Conservation (phyloP, 352 stramenopile species). For the Phytophthora aleatoria region DNA sequence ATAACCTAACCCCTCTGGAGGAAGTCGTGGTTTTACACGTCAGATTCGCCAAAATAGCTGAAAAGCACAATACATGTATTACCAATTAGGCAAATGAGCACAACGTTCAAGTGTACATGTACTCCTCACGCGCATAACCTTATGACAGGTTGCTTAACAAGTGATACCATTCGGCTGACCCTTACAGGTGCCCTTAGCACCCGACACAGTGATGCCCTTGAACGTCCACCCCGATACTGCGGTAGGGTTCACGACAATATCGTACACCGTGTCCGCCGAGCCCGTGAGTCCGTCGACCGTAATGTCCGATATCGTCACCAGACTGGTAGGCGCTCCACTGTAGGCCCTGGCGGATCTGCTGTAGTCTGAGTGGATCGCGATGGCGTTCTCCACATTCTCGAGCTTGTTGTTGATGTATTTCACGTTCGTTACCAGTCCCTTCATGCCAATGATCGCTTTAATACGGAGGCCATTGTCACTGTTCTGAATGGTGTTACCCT, state of each 20-base stretch:
- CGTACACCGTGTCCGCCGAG: conserved; percentile 20
- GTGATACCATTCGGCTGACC: conserved; percentile 18
- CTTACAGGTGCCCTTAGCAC: conserved; percentile 22
- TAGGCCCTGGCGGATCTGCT: conserved; percentile 15
- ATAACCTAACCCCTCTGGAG: too few species aligned
- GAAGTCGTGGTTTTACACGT: too few species aligned
- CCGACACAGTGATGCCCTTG: conserved; percentile 20
- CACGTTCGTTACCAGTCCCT: conserved; percentile 18
- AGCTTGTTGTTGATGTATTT: conserved; percentile 25
- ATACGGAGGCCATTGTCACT: conserved; percentile 33
- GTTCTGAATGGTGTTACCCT: conserved; percentile 30
- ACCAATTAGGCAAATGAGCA: too few species aligned
- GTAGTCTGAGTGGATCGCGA: conserved; percentile 28
- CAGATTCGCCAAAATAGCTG: too few species aligned
- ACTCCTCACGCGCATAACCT: too few species aligned
- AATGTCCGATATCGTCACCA: conserved; percentile 31
- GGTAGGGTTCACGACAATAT: conserved; percentile 24
- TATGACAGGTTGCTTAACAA: conserved; percentile 5
- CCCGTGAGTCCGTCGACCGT: conserved; percentile 26
- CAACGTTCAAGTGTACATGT: too few species aligned
- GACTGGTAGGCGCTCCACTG: conserved; percentile 17
- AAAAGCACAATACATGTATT: too few species aligned
- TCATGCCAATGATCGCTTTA: conserved; percentile 19
- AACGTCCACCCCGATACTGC: conserved; percentile 28
- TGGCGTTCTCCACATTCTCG: conserved; percentile 19